Evolutionary conservation across 2,329 filamentous ascomycete genomes (phyloP), one percentile per base, ranked within the genome.

Genomic region (Ophiostoma piceae): DNA sequence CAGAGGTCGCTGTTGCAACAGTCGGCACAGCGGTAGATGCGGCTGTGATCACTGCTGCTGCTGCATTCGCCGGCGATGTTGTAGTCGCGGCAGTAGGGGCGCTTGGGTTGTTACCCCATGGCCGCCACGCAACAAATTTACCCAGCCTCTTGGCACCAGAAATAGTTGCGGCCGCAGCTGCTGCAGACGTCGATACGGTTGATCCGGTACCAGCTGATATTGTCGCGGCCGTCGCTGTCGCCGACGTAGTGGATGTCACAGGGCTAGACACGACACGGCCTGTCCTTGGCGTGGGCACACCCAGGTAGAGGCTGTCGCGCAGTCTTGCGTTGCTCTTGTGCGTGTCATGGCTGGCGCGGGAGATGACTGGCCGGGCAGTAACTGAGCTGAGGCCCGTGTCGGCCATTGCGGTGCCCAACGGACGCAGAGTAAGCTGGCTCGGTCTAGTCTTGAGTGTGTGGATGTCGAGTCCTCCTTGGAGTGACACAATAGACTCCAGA

Each of bases 401-500:
- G 54, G 84, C 84, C 1, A 82, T 80, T 2, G 82, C 82, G 70
- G 82, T 82, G 71, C 84, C 86, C 32, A 85, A 79, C 41, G 82
- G 81, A 67, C 84, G 77, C 72, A 87, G 76, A 29, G 89, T 86
- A 71, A 95, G 84, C 75, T 96, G 92, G 43, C 90, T 92, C 0
- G 92, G 92, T 3, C 91, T 87, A 1, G 85, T 84, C 75, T 90
- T 89, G 4, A 96, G 83, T 0, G 91, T 93, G 77, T 96, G 93
- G 67, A 97, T 96, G 76, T 97, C 94, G 77, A 97, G 89, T 1
- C 93, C 93, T 3, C 92, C 93, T 0, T 89, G 87, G 1, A 97
- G 85, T 0, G 94, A 97, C 74, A 97, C 86, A 72, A 97, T 89
- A 22, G 92, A 96, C 77, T 97, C 94, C 74, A 96, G 92, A 1